Evolutionary conservation across 805 yeast genomes (phyloP).

Genomic region (Ogataea salicorniae): DNA sequence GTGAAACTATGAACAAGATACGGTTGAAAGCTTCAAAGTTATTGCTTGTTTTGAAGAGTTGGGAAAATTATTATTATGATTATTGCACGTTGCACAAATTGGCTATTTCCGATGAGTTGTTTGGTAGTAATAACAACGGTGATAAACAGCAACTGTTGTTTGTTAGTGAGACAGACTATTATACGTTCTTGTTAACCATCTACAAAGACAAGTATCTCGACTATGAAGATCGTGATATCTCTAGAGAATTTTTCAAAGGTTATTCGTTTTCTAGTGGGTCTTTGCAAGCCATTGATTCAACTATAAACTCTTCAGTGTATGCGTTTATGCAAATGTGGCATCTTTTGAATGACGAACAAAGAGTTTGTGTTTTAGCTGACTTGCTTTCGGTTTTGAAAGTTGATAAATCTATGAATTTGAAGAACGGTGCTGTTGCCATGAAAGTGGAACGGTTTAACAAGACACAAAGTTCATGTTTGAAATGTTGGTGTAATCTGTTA

Average conservation of each 20-base stretch:
- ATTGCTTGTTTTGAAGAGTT: conserved; percentile 26
- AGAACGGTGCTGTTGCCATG: not conserved
- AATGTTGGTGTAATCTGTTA: conserved; percentile 33
- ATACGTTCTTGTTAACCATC: conserved; percentile 20
- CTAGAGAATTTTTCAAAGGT: conserved; percentile 51
- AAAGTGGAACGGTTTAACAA: conserved; percentile 15
- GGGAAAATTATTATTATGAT: conserved; percentile 9
- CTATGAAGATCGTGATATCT: conserved; percentile 8
- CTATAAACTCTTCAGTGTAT: conserved; percentile 39
- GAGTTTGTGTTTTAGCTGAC: conserved; percentile 15
- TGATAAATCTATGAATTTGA: conserved; percentile 4
- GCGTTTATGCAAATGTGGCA: conserved; percentile 29
- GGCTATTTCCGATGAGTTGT: not conserved
- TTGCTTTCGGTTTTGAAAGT: conserved; percentile 27
- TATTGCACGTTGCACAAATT: conserved; percentile 1
- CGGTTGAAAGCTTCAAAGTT: conserved; percentile 39
- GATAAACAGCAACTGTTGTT: conserved; percentile 9
- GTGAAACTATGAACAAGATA: conserved; percentile 58
- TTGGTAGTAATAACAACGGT: not conserved
- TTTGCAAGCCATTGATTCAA: conserved; percentile 39
- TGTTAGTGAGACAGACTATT: conserved; percentile 23
- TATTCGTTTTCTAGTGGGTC: conserved; percentile 53
- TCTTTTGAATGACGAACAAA: conserved; percentile 7
- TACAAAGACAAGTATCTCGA: conserved; percentile 14
- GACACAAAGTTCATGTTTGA: conserved; percentile 22